phyloP scores from a whole-genome alignment of 2,329 filamentous ascomycete genomes.

The Teratosphaeria nubilosa region DNA sequence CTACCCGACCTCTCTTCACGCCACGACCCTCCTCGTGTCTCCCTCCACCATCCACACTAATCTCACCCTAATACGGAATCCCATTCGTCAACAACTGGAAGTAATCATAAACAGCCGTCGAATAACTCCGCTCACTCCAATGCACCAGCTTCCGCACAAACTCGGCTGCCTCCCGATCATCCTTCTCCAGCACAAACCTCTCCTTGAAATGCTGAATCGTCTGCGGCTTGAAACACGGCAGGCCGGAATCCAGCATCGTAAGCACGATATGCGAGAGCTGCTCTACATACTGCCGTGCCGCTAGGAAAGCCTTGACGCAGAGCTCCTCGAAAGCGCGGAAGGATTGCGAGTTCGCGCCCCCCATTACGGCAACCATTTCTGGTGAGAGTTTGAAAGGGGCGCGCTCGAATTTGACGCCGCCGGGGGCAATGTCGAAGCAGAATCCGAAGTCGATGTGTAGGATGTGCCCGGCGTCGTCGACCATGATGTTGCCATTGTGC shows the following conservation, averaged over 20 bases:
- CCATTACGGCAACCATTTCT: slow-evolving; percentile 99
- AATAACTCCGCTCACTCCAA: slow-evolving; percentile 83
- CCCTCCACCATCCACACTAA: background rate
- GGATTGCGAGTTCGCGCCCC: slow-evolving; percentile 68
- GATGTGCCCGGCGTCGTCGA: slow-evolving; percentile 93
- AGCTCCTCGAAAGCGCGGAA: slow-evolving; percentile 97
- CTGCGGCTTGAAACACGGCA: slow-evolving; percentile 97
- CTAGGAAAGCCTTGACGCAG: slow-evolving; percentile 89
- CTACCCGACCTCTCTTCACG: background rate
- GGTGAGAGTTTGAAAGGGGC: slow-evolving; percentile 95
- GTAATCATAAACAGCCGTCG: slow-evolving; percentile 91
- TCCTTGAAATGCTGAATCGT: slow-evolving; percentile 88
- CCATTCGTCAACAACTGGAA: slow-evolving; percentile 97
- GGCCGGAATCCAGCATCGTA: slow-evolving; percentile 89
- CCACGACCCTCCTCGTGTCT: background rate
- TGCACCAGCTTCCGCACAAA: slow-evolving; percentile 84
- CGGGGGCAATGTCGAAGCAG: slow-evolving; percentile 97
- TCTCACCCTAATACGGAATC: slow-evolving; percentile 67
- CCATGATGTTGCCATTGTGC: slow-evolving; percentile 99
- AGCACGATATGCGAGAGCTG: slow-evolving; percentile 83
- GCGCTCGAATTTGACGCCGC: slow-evolving; percentile 93
- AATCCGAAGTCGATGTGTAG: slow-evolving; percentile 99
- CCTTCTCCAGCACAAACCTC: slow-evolving; percentile 84
- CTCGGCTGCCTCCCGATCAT: slow-evolving; percentile 83
- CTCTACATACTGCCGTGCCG: slow-evolving; percentile 72